Percentiles rank a stretch among this genome's conserved stretches.
These are phyloP conservation scores for Neurospora sp. DNA, from an alignment of 2,329 filamentous ascomycete species.

Conservation along the genomic window DNA sequence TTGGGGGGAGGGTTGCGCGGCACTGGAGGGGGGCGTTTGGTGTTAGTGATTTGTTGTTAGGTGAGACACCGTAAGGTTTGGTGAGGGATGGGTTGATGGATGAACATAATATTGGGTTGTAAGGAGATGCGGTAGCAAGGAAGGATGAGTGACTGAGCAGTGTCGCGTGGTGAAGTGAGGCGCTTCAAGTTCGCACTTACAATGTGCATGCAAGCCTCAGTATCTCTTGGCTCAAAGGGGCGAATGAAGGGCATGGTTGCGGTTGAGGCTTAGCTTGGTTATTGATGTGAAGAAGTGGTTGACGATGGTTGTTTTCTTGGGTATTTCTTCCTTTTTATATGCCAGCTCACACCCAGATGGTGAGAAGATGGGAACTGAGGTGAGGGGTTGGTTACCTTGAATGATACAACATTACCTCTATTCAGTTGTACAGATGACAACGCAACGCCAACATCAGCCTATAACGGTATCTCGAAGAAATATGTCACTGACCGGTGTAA, in stretches of 20 bases:
- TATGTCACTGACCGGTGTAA: too few relatives aligned
- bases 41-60: not conserved
- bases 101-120: not conserved
- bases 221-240: conserved; percentile 15
- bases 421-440: too few relatives aligned
- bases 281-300: not conserved
- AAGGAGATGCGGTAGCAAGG: not conserved
- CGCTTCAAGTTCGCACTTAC: conserved; percentile 4
- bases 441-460: not conserved
- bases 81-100: not conserved
- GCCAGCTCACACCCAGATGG: not conserved
- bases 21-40: conserved; percentile 25
- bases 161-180: conserved; percentile 1
- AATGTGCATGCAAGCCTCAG: conserved; percentile 15
- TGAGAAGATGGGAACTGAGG: not conserved
- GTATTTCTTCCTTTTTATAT: not conserved
- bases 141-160: not conserved
- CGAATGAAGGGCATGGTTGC: conserved; percentile 36
- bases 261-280: not conserved
- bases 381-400: not conserved
- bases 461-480: not conserved
- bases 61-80: not conserved
- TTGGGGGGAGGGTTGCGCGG: conserved; percentile 35
- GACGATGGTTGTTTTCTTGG: too few relatives aligned
- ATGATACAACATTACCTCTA: not conserved